Conservation (phyloP, 2,329 filamentous ascomycete species). For the Ophiognomonia clavigignenti-juglandacearum region DNA sequence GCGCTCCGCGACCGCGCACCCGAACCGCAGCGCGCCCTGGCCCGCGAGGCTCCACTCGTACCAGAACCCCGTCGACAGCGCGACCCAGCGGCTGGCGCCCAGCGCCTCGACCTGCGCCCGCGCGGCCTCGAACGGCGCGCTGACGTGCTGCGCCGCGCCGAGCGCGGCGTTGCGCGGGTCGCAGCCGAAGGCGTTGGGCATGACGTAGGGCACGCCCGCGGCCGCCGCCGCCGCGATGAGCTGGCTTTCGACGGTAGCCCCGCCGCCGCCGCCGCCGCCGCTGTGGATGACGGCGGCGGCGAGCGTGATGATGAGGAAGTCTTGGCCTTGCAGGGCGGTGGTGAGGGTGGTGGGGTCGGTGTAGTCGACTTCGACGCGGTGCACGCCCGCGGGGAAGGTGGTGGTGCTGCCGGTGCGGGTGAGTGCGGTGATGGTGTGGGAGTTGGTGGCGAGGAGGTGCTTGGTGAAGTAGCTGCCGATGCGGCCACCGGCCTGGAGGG, state of each 20-base stretch:
- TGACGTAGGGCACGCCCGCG: constrained; percentile 49
- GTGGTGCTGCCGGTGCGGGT: constrained; percentile 37
- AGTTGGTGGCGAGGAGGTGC: constrained; percentile 40
- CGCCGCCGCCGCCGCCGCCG: constrained; percentile 23
- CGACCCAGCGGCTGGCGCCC: constrained; percentile 39
- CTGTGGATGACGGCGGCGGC: constrained; percentile 26
- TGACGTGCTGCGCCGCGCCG: constrained; percentile 29
- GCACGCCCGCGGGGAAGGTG: constrained; percentile 39
- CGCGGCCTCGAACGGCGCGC: constrained; percentile 18
- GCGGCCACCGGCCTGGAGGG: constrained; percentile 35
- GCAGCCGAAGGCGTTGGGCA: constrained; percentile 47
- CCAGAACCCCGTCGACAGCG: constrained; percentile 44
- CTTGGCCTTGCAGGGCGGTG: constrained; percentile 45
- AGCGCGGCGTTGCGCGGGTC: constrained; percentile 35
- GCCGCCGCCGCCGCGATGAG: constrained; percentile 50
- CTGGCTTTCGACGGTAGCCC: too few relatives aligned
- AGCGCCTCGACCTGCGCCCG: constrained; percentile 35
- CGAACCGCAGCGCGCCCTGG: constrained; percentile 28
- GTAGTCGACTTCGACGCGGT: constrained; percentile 38
- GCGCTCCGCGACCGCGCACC: constrained; percentile 43
- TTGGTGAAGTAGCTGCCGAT: constrained; percentile 34
- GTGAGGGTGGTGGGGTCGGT: constrained; percentile 38
- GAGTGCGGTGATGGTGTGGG: constrained; percentile 47
- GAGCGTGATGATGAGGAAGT: constrained; percentile 55
- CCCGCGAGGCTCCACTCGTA: constrained; percentile 44